Conservation (phyloP, 106 monocot genomes). For the Hemerocallis citrina region DNA sequence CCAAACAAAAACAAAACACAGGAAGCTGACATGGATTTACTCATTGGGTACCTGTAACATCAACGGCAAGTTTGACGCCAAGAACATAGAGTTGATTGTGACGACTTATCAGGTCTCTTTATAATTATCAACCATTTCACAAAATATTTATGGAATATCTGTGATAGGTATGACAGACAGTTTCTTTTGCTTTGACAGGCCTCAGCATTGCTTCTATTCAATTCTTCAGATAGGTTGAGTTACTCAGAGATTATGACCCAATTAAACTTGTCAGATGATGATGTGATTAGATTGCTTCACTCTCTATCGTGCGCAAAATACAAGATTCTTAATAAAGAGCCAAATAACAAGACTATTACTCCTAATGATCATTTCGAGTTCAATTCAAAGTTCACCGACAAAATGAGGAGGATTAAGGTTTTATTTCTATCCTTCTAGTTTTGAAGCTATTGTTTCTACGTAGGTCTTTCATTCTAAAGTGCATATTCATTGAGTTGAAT, state of each 20-base stretch:
- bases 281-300: conserved; percentile 63
- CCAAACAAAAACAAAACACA: conserved; percentile 88
- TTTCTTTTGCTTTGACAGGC: conserved; percentile 24
- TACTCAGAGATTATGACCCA: conserved; percentile 64
- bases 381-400: conserved; percentile 64
- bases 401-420: conserved; percentile 71
- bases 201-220: conserved; percentile 53
- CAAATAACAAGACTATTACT: conserved; percentile 40
- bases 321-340: conserved; percentile 71
- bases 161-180: neutral
- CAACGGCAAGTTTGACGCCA: conserved; percentile 80
- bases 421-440: neutral
- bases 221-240: conserved; percentile 49
- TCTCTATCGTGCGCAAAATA: conserved; percentile 70
- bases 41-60: conserved; percentile 84
- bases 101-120: conserved; percentile 59
- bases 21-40: conserved; percentile 74
- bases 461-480: neutral
- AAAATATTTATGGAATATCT: neutral
- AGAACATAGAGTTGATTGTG: conserved; percentile 75
- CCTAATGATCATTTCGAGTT: conserved; percentile 50
- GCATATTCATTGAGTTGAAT: neutral
- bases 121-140: neutral
- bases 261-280: conserved; percentile 63
- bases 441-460: neutral